These are phyloP conservation scores for Homolaphlyctis polyrhiza DNA, from an alignment of 371 early-diverging fungal species.

Conservation along the genomic window DNA sequence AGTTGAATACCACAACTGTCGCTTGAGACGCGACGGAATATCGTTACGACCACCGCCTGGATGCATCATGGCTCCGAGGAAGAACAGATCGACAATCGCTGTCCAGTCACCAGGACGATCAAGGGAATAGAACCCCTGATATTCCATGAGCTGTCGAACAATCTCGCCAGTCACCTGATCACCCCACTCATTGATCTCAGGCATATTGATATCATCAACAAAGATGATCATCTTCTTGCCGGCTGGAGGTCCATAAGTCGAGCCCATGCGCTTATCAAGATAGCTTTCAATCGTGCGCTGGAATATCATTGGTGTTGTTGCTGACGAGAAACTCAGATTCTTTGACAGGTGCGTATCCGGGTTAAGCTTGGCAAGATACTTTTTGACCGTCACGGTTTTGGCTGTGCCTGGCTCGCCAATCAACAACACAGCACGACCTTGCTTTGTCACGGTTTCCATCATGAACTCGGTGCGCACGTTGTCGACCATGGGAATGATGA, in stretches of 20 bases:
- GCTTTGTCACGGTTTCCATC: constrained; percentile 49
- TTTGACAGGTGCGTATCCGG: constrained; percentile 52
- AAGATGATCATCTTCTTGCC: constrained; percentile 62
- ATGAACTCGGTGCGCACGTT: constrained; percentile 59
- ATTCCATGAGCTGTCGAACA: constrained; percentile 58
- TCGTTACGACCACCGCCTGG: constrained; percentile 63
- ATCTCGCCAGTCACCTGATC: constrained; percentile 61
- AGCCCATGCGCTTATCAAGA: constrained; percentile 61
- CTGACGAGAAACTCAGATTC: constrained; percentile 52
- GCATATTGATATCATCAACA: constrained; percentile 62
- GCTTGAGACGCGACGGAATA: constrained; percentile 55
- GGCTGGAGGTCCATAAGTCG: constrained; percentile 60
- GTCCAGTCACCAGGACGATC: constrained; percentile 64
- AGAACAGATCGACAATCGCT: constrained; percentile 54
- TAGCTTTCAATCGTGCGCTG: constrained; percentile 57
- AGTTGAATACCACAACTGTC: constrained; percentile 54
- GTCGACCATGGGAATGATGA: constrained; percentile 60
- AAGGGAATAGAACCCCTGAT: constrained; percentile 57
- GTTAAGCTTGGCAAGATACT: constrained; percentile 48
- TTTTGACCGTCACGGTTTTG: constrained; percentile 55
- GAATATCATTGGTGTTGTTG: constrained; percentile 60
- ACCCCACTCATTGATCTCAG: constrained; percentile 69
- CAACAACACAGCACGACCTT: constrained; percentile 48
- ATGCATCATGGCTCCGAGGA: constrained; percentile 61
- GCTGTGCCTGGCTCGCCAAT: constrained; percentile 64